Conservation (phyloP, 2,329 filamentous ascomycete species). For the Ophiocordyceps camponoti-leonardi region DNA sequence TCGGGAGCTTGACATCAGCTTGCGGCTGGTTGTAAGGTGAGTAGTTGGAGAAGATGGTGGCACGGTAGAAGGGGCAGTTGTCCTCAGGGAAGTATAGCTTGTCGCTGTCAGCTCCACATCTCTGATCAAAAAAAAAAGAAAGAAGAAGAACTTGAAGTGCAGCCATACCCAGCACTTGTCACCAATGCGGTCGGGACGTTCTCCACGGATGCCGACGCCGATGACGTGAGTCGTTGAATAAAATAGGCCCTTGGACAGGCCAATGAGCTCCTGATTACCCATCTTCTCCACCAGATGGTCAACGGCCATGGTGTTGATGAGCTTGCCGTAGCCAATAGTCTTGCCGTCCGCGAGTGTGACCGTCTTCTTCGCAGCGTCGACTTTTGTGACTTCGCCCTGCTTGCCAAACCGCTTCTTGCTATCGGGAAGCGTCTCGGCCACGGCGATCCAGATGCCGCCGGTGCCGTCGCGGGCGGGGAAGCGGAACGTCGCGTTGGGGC, state of each 20-base stretch:
- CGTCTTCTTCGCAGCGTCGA: conserved; percentile 71
- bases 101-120: not conserved
- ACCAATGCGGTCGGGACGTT: conserved; percentile 84
- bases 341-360: conserved; percentile 73
- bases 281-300: conserved; percentile 78
- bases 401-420: conserved; percentile 86
- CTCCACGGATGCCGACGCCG: conserved; percentile 83
- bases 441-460: conserved; percentile 96
- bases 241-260: conserved; percentile 77
- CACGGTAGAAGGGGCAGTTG: conserved; percentile 97
- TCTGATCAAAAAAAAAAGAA: not conserved
- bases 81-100: conserved; percentile 96
- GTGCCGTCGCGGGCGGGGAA: conserved; percentile 94
- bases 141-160: no score
- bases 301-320: conserved; percentile 91
- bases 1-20: conserved; percentile 67
- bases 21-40: conserved; percentile 95
- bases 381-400: conserved; percentile 66
- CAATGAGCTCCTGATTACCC: conserved; percentile 69
- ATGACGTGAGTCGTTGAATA: conserved; percentile 97
- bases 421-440: conserved; percentile 80
- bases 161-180: conserved; percentile 89
- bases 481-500: conserved; percentile 93
- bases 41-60: conserved; percentile 99
- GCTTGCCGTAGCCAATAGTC: conserved; percentile 77